Base-by-base conservation (phyloP, 352 stramenopile genomes). In the Blastocystis sp. region DNA sequence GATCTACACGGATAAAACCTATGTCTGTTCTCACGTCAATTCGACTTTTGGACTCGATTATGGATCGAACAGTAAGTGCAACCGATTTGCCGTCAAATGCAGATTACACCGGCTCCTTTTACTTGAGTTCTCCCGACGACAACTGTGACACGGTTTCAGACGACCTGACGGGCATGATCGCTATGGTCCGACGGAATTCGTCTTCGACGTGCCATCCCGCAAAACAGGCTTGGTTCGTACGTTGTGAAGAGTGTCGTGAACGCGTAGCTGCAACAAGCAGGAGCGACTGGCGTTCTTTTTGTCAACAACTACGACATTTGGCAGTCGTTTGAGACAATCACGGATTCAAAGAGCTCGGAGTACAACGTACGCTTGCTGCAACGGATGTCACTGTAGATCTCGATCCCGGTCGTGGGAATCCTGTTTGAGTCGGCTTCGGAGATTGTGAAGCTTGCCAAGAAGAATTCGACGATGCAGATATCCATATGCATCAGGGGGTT, bases 401-500 rank as follows among this genome's bases (percentile, higher is more conserved):
- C 74, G 2, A 69, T 85, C 70, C 74, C 74, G 6, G 31, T 85
- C 33, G 31, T 85, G 67, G 55, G 74, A 39, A 63, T 69, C n/a
- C 65, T 59, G 21, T 85, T 41, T 55, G 29, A 29, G 24, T 69
- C 60, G 41, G 74, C 50, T 21, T 9, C 4, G 35, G 31, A 62
- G 24, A 37, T 85, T 10, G 31, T 85, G 1, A 62, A 85, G 26
- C 37, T 60, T 1, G 45, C 51, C 10, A 63, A 62, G 19, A 13
- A 26, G 26, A 69, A 85, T 39, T 24, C 55, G 21, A 70, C 74
- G 2, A 50, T 41, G 9, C 13, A 29, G 31, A 63, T 63, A 33
- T 69, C 74, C 24, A 85, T 85, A 31, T 67, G 41, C 31, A 45
- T 24, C 26, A 29, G 50, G 6, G 55, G 60, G 29, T 33, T 69